Evolutionary conservation across 257 asterid genomes (phyloP).

Genomic region (Petunia secreta): DNA sequence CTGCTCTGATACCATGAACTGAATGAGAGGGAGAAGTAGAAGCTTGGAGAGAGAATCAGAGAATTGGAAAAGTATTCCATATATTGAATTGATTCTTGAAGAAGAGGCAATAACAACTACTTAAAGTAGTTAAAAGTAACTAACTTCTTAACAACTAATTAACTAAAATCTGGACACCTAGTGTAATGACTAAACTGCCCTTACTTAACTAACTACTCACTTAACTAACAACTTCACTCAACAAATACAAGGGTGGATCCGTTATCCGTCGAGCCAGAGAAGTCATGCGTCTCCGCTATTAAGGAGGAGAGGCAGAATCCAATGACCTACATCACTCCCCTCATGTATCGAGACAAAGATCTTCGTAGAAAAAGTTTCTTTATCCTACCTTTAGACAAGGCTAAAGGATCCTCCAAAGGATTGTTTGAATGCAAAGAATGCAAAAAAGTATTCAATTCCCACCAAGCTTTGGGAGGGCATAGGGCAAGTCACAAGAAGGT

Average conservation of each 20-base stretch:
- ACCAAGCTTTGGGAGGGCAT: constrained; percentile 94
- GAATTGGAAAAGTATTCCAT: no score
- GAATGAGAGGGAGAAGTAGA: no score
- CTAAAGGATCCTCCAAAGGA: constrained; percentile 55
- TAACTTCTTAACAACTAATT: no score
- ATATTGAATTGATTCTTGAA: no score
- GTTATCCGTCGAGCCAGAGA: constrained; percentile 54
- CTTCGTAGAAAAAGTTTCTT: background rate
- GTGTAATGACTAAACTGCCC: no score
- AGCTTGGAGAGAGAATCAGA: no score
- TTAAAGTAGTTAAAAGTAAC: no score
- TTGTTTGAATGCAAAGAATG: constrained; percentile 94
- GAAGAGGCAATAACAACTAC: no score
- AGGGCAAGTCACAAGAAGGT: constrained; percentile 95
- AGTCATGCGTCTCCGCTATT: constrained; percentile 76
- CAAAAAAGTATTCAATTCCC: constrained; percentile 90
- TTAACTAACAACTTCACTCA: no score
- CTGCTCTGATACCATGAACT: no score
- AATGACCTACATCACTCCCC: constrained; percentile 29
- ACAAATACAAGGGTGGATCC: constrained; percentile 61
- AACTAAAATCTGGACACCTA: no score
- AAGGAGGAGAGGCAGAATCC: constrained; percentile 60
- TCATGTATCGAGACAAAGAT: constrained; percentile 16
- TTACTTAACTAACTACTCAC: no score
- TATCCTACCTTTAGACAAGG: constrained; percentile 35